These are phyloP conservation scores for barley (Hordeum vulgare) DNA, from an alignment of 176 grass and related monocot genomes.

Conservation along the genomic window MorexV3_pseudomolecules_assembly NC_058522.1:488909685-488910184, in stretches of 20 bases:
- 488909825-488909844: neutral
- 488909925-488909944: neutral
- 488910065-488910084: neutral
- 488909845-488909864: neutral
- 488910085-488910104: neutral
- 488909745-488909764: neutral
- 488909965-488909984: constrained; percentile 5
- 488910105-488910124: neutral
- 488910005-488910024: neutral
- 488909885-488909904: neutral
- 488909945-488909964: neutral
- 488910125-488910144: neutral
- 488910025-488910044: neutral
- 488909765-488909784: neutral
- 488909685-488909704: neutral
- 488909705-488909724: neutral
- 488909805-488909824: neutral
- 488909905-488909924: constrained; percentile 2
- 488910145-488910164: neutral
- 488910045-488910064: constrained; percentile 8
- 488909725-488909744: neutral
- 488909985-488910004: neutral
- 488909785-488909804: neutral
- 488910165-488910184: neutral
- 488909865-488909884: neutral